Conservation (phyloP, 2,329 filamentous ascomycete genomes). For the Purpureocillium lavendulum region DNA sequence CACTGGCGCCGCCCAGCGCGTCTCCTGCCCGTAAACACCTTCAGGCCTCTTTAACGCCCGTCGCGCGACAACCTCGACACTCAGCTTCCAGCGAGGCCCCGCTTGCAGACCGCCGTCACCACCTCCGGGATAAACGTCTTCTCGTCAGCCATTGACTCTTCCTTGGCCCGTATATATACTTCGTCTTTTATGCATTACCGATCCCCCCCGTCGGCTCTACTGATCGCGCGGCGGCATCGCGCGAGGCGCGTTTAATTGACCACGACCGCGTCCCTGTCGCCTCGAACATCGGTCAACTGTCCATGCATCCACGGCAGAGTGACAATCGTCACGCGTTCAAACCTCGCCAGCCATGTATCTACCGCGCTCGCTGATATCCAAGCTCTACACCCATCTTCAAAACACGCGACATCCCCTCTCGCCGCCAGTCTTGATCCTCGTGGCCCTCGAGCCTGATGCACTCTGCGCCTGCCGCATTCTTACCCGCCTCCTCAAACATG, state of each 20-base stretch:
- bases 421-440: constrained; percentile 83
- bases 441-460: constrained; percentile 89
- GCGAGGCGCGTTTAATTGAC: constrained; percentile 9
- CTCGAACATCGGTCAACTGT: too few species aligned
- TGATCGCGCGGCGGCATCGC: constrained; percentile 4
- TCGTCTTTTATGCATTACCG: not conserved
- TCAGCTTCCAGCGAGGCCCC: not conserved
- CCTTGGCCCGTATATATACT: not conserved
- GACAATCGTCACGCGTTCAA: constrained; percentile 10
- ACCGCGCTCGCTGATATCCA: constrained; percentile 78
- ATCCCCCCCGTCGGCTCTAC: not conserved
- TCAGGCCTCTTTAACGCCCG: too few species aligned
- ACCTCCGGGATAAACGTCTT: too few species aligned
- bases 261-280: constrained; percentile 3
- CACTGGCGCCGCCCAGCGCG: constrained; percentile 13
- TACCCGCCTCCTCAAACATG: constrained; percentile 86
- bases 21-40: constrained; percentile 15
- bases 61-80: too few species aligned
- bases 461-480: constrained; percentile 93
- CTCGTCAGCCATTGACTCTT: not conserved
- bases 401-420: constrained; percentile 82
- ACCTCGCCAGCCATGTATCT: constrained; percentile 68
- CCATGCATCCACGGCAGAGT: constrained; percentile 14
- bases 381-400: constrained; percentile 85
- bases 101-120: not conserved